Percentiles rank a stretch among this genome's conserved stretches.
phyloP scores from a whole-genome alignment of 2,329 filamentous ascomycete species.

The Cladophialophora yegresii region DNA sequence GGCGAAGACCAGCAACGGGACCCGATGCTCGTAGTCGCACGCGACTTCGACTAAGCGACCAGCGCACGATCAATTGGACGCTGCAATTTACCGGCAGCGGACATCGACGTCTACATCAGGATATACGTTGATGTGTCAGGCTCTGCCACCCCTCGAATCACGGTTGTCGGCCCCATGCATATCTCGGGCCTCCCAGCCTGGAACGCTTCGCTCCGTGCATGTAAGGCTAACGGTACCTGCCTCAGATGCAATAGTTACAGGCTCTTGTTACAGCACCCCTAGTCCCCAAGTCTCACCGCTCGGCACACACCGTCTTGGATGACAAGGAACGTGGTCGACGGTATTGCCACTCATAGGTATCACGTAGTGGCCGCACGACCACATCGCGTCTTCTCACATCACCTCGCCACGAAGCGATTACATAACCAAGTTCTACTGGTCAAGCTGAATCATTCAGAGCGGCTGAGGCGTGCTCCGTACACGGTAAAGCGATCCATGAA shows the following conservation, averaged over 20 bases:
- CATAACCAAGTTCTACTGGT: slow-evolving; percentile 17
- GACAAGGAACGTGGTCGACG: slow-evolving; percentile 1
- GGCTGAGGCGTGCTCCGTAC: slow-evolving; percentile 1
- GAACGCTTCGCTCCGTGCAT: slow-evolving; percentile 6
- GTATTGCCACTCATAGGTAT: background rate
- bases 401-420: slow-evolving; percentile 17
- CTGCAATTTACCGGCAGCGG: background rate
- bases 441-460: background rate
- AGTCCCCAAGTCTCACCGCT: background rate
- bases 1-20: background rate
- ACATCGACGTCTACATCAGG: slow-evolving; percentile 8
- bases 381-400: slow-evolving; percentile 15
- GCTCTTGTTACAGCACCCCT: background rate
- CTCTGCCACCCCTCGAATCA: slow-evolving; percentile 5
- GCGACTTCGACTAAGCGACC: background rate
- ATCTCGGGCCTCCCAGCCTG: background rate
- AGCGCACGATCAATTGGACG: background rate
- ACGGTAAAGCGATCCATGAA: background rate
- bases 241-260: background rate
- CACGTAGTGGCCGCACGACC: background rate
- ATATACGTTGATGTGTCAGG: slow-evolving; percentile 13
- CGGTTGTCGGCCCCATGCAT: background rate
- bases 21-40: background rate
- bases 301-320: slow-evolving; percentile 8
- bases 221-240: slow-evolving; percentile 23